Evolutionary conservation across 306 rosid genomes (phyloP), one percentile per base, ranked within the genome.

Genomic region (Casuarina cunninghamiana): DNA sequence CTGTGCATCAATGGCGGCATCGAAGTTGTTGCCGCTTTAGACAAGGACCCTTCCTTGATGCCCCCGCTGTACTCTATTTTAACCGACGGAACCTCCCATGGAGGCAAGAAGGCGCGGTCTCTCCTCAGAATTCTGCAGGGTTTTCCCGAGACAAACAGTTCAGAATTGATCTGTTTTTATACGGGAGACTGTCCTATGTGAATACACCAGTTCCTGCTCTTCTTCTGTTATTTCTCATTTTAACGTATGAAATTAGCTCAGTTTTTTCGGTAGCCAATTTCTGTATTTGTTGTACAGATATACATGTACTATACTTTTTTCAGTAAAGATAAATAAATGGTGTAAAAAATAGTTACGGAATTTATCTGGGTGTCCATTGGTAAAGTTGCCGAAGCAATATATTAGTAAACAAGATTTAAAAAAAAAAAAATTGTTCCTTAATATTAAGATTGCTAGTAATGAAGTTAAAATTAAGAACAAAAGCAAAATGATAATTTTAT

Each of bases 81-180:
- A 82, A 87, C 39, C 51, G 90, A 87, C 83, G 95, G 97, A 71
- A 86, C 98, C 10, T 85, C 85, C 67, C 72, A 92, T 76, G 90
- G 85, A 66, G 78, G 87, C 80, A 90, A 78, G 76, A 90, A 85
- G 81, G 91, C 95, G 6, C 85, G 89, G 86, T 75, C 87, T 85
- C 89, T 94, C 63, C 89, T 94, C 72, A 87, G 80, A 77, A 51
- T 89, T 80, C 88, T 92, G 61, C 97, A 94, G 91, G 87, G 55
- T 89, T 83, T 82, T 54, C 32, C 32, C 32, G 92, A 89, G 79
- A 74, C 90, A 3, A 81, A 75, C 57, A 51, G 53, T 44, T 83
- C 84, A 3, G 46, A 78, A 67, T 83, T 86, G 79, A 75, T 51
- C 83, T 32, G 79, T 89, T 77, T 84, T 38, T 10, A 78, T 84